phyloP scores from a whole-genome alignment of 2,329 filamentous ascomycete genomes.

The Neonectria coccinea region DNA sequence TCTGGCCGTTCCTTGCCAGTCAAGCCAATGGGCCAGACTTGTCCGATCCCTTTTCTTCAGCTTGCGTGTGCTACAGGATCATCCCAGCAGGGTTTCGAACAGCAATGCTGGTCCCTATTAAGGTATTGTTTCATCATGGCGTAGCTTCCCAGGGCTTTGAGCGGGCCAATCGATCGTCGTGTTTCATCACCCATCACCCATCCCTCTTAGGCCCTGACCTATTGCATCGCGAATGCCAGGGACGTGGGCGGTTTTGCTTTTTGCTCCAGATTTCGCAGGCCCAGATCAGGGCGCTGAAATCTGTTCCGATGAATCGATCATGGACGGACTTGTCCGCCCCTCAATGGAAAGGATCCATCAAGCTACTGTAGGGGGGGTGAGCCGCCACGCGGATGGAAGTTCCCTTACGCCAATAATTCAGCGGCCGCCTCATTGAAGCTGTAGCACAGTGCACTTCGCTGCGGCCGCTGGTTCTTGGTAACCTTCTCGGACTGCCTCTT shows the following conservation, averaged over 20 bases:
- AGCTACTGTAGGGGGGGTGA: conserved; percentile 29
- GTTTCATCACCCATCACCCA: conserved; percentile 39
- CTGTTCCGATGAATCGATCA: conserved; percentile 13
- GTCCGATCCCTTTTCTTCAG: conserved; percentile 12
- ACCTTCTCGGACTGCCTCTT: not conserved
- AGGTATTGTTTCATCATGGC: conserved; percentile 40
- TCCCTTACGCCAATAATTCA: not conserved
- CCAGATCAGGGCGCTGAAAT: conserved; percentile 22
- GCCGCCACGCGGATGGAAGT: conserved; percentile 41
- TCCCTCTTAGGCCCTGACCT: conserved; percentile 22
- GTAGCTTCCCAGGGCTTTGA: conserved; percentile 34
- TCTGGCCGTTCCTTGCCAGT: conserved; percentile 4
- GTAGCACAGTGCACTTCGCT: not conserved
- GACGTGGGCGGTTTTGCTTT: conserved; percentile 37
- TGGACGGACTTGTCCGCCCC: conserved; percentile 32
- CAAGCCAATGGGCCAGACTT: conserved; percentile 11
- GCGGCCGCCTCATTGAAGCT: not conserved
- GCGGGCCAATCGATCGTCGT: conserved; percentile 40
- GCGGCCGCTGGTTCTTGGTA: not conserved
- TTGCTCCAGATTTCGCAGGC: conserved; percentile 36
- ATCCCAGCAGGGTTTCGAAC: conserved; percentile 15
- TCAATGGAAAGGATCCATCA: conserved; percentile 33
- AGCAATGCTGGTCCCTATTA: conserved; percentile 32
- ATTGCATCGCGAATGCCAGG: conserved; percentile 17
- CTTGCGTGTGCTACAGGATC: conserved; percentile 9